Evolutionary conservation across 306 rosid species (phyloP), one percentile per base, ranked within the genome.

Genomic region (Cicer bijugum): DNA sequence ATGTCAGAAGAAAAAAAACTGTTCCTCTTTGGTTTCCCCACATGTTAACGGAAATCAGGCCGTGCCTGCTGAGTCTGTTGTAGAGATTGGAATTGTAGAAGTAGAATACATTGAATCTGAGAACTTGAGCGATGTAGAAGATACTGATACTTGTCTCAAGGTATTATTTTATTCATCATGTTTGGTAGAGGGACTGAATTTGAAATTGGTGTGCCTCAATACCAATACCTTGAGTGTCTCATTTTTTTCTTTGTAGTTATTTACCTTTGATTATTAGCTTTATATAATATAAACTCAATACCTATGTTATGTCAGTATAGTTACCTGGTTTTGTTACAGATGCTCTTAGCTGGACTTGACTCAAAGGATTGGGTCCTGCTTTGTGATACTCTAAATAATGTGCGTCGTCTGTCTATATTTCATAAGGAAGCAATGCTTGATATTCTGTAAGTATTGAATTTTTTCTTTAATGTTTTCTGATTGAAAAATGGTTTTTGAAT

Each of bases 341-440:
- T 75, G 57, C 93, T 95, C 76, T 62, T 90, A 64, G 77, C 86
- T 85, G 92, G 86, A 83, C 82, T 95, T 50, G 88, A 86, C 67
- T 95, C 97, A 6, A 95, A 95, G 83, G 93, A 91, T 40, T 95
- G 99, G 99, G 85, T 91, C 80, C 62, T 82, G 75, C 86, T 87
- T 11, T 95, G 99, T 67, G 95, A 90, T 71, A 84, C 97, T 40
- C 91, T 94, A 73, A 94, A 94, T 78, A 88, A 89, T 83, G 94
- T 90, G 7, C 91, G 97, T 4, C 85, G 95, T 4, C 40, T 95
- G 43, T 88, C 92, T 44, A 84, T 88, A 81, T 91, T 84, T 84
- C 99, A 91, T 75, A 91, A 79, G 86, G 95, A 88, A 77, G 83
- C 89, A 52, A 77, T 92, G 84, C 85, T 90, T 14, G 89, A 83